Percentiles rank a stretch among this genome's conserved stretches.
Conservation (phyloP, 495 filamentous ascomycete species). For the Jackrogersella multiformis region DNA sequence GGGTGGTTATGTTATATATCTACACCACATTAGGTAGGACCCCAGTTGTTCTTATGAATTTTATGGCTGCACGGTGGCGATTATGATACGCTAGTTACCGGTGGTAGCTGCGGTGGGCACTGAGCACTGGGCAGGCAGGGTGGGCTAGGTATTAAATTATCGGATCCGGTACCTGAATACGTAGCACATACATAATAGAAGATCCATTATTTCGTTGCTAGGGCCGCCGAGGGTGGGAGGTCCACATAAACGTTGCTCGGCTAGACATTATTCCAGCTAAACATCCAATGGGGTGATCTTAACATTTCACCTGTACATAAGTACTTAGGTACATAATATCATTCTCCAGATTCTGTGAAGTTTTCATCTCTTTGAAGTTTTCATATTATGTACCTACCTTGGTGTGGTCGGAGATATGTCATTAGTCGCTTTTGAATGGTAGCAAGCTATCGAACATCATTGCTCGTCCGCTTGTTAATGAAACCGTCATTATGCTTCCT, state of each 20-base stretch:
- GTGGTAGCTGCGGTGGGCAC: too few relatives aligned
- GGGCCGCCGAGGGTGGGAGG: not conserved
- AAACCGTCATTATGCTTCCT: not conserved
- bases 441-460: not conserved
- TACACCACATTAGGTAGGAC: too few relatives aligned
- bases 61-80: too few relatives aligned
- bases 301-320: too few relatives aligned
- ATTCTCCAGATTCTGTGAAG: too few relatives aligned
- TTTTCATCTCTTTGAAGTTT: too few relatives aligned
- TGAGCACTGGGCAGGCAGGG: too few relatives aligned
- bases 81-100: conserved; percentile 21
- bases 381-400: too few relatives aligned
- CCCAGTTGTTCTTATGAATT: conserved; percentile 26
- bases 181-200: not conserved
- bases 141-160: too few relatives aligned
- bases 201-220: too few relatives aligned
- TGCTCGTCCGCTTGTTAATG: not conserved
- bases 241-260: not conserved
- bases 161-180: conserved; percentile 30
- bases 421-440: not conserved
- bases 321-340: too few relatives aligned
- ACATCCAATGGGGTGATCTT: not conserved
- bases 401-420: too few relatives aligned
- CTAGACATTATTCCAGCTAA: conserved; percentile 11
- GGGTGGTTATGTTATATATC: conserved; percentile 23